These are phyloP conservation scores for Talaromyces liani DNA, from an alignment of 495 filamentous ascomycete species.

Conservation along the genomic window DNA sequence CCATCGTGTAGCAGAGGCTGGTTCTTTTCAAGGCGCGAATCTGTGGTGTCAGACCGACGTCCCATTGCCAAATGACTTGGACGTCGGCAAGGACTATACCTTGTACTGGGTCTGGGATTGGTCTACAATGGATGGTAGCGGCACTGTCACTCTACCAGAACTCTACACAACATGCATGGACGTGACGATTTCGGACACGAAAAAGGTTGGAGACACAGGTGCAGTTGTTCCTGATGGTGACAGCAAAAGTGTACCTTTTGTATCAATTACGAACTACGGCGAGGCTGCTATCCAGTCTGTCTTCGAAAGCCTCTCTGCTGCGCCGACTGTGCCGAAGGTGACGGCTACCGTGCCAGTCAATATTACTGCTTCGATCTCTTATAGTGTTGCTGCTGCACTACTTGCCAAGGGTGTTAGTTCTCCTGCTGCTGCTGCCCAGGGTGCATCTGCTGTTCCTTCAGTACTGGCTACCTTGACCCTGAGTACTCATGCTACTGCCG, in stretches of 20 bases:
- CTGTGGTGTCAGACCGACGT: constrained; percentile 76
- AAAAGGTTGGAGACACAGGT: constrained; percentile 8
- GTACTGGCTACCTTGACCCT: too few relatives aligned
- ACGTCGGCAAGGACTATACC: constrained; percentile 51
- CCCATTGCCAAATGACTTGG: constrained; percentile 50
- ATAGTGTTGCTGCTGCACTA: background rate
- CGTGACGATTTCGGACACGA: constrained; percentile 46
- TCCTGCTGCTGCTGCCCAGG: background rate
- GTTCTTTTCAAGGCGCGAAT: constrained; percentile 35
- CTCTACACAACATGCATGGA: constrained; percentile 82
- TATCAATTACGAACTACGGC: constrained; percentile 1
- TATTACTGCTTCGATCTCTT: background rate
- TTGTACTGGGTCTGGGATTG: constrained; percentile 95
- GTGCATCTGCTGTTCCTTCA: too few relatives aligned
- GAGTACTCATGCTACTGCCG: too few relatives aligned
- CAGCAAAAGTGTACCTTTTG: background rate
- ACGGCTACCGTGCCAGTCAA: background rate
- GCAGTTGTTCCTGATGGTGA: background rate
- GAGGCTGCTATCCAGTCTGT: constrained; percentile 1
- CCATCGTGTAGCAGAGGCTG: constrained; percentile 31
- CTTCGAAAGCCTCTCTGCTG: background rate
- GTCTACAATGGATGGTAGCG: constrained; percentile 47
- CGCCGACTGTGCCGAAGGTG: background rate
- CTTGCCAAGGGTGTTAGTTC: background rate
- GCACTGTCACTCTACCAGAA: constrained; percentile 45